phyloP scores from a whole-genome alignment of 1,284 basidiomycete species.

The Tausonia pullulans region DNA sequence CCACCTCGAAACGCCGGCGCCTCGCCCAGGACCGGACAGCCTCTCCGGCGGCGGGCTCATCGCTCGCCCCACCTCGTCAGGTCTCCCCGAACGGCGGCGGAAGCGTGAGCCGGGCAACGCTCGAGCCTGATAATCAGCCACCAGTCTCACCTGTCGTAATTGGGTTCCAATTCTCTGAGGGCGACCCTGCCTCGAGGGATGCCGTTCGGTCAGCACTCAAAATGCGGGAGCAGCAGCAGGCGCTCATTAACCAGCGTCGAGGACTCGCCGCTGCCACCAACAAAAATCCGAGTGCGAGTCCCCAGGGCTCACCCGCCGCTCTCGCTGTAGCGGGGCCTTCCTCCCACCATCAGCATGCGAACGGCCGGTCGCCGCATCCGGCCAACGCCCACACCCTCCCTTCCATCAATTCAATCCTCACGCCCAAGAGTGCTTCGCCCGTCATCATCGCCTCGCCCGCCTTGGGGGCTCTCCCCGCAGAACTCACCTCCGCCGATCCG shows the following conservation, averaged over 20 bases:
- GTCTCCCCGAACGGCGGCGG: neutral
- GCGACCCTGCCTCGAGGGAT: conserved; percentile 3
- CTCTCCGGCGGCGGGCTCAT: neutral
- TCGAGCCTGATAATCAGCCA: neutral
- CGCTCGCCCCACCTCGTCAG: neutral
- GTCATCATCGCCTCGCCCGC: too few relatives aligned
- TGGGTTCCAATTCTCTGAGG: conserved; percentile 9
- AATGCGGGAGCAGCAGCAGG: conserved; percentile 17
- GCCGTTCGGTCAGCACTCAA: neutral
- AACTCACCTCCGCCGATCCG: too few relatives aligned
- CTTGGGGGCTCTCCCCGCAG: too few relatives aligned
- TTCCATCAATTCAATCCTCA: too few relatives aligned
- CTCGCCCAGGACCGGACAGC: neutral
- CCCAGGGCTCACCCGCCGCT: too few relatives aligned
- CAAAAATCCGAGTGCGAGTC: too few relatives aligned
- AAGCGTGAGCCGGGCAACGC: neutral
- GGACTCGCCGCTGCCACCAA: neutral
- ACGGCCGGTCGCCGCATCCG: too few relatives aligned
- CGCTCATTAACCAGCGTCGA: conserved; percentile 12
- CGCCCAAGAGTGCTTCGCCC: too few relatives aligned
- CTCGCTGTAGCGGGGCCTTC: too few relatives aligned
- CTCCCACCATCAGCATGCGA: too few relatives aligned
- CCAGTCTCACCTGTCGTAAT: conserved; percentile 16
- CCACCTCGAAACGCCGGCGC: too few relatives aligned
- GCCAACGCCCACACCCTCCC: too few relatives aligned